Conservation (phyloP, 1,284 basidiomycete species). For the Fistulina hepatica region DNA sequence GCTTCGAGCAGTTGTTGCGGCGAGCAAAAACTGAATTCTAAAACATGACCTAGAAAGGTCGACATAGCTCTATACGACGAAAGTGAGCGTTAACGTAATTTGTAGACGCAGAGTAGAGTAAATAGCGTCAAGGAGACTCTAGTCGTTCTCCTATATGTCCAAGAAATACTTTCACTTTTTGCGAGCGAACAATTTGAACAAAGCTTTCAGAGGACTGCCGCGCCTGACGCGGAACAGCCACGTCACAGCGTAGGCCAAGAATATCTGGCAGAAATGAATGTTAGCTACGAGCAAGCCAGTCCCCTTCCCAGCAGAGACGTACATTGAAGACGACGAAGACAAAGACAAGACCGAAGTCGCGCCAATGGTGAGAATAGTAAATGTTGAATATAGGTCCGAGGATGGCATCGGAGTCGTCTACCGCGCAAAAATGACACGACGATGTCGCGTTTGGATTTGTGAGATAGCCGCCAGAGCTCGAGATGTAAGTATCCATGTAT, state of each 20-base stretch:
- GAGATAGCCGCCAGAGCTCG: slow-evolving; percentile 51
- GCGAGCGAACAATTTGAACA: too few relatives aligned
- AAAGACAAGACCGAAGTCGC: slow-evolving; percentile 37
- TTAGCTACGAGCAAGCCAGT: too few relatives aligned
- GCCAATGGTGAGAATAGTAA: slow-evolving; percentile 37
- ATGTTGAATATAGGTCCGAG: slow-evolving; percentile 36
- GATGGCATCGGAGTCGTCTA: slow-evolving; percentile 32
- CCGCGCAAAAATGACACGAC: slow-evolving; percentile 45
- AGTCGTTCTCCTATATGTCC: too few relatives aligned
- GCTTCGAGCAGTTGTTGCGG: too few relatives aligned
- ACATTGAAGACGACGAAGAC: slow-evolving; percentile 40
- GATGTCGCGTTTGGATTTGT: slow-evolving; percentile 43
- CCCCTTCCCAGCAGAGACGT: too few relatives aligned
- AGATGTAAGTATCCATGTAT: slow-evolving; percentile 46
- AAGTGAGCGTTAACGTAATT: too few relatives aligned
- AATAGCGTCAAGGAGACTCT: too few relatives aligned
- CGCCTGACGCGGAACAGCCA: neutral
- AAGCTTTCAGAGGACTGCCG: neutral
- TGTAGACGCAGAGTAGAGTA: too few relatives aligned
- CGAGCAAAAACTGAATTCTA: too few relatives aligned
- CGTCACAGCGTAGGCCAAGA: neutral
- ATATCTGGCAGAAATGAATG: neutral
- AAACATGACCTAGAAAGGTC: too few relatives aligned
- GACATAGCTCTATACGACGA: too few relatives aligned
- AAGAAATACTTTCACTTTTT: too few relatives aligned